Base-by-base conservation (phyloP, 2,329 filamentous ascomycete genomes). In the Parastagonospora nodorum region DNA sequence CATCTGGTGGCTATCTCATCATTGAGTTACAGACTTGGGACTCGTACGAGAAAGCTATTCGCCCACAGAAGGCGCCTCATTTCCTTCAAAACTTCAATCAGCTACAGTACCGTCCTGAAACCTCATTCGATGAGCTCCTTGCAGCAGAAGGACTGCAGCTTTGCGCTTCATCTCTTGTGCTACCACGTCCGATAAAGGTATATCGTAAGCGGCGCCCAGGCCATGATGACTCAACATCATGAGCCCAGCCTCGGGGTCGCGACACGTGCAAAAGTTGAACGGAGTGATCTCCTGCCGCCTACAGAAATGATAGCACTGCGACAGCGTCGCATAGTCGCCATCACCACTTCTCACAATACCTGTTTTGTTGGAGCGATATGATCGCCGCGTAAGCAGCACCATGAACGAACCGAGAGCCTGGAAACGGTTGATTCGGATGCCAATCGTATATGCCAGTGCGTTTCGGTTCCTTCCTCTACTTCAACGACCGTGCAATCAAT, bases 21-120 rank as follows among this genome's bases (percentile, higher is more conserved):
- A 63, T 74, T 36, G 71, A 74, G 52, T 43, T 72, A 48, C 72
- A 74, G 50, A 53, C 55, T 16, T 74, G 72, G 72, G 51, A 65
- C 14, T 74, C 71, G 28, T 74, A 74, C 51, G 56, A 69, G 48
- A 72, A 67, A 49, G 71, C 72, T 16, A 47, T 74, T 39, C 64
- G 62, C 41, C 63, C 63, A 37, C 65, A 63, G 29, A 65, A 61
- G 15, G 66, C 69, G 42, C 71, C 71, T 14, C 71, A 74, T 50
- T 74, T 67, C 49, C 41, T 39, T 10, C 53, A 66, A 9, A 63
- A 59, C 46, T 47, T 73, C 30, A 52, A 57, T 38, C 42, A 55
- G 5, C 43, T 74, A 35, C 53, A 63, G 31, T 63, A 61, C 45
- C 68, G 68, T 11, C 71, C 71, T 49, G 71, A 73, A 53, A 71